Percentiles rank a stretch among this genome's conserved stretches.
These are phyloP conservation scores for Heritiera fomes DNA, from an alignment of 345 rosid species.

Conservation along the genomic window DNA sequence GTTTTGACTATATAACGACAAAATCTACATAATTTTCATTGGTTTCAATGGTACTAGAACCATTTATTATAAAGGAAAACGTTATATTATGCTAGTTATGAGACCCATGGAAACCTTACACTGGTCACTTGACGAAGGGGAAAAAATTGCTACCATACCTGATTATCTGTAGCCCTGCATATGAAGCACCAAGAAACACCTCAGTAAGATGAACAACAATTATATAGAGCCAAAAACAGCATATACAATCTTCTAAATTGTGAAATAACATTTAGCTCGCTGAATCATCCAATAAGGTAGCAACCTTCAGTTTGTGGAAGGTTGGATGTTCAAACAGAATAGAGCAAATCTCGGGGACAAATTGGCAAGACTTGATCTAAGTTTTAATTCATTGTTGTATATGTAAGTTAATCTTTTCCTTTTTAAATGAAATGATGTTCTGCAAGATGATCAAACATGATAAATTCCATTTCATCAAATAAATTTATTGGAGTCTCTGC, in stretches of 20 bases:
- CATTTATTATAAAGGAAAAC: neutral
- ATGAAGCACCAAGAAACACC: constrained; percentile 20
- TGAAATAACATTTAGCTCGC: constrained; percentile 7
- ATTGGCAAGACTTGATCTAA: neutral
- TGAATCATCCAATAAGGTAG: neutral
- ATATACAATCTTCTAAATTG: constrained; percentile 7
- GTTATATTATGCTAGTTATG: neutral
- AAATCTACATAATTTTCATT: neutral
- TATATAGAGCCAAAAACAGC: neutral
- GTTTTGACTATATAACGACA: neutral
- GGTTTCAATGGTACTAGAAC: neutral
- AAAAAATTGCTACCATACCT: constrained; percentile 44
- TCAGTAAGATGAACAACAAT: constrained; percentile 23
- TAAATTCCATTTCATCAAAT: constrained; percentile 1
- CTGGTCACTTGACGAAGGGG: neutral
- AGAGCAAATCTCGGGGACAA: neutral
- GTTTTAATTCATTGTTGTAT: neutral
- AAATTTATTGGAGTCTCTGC: neutral
- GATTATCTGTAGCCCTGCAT: constrained; percentile 94
- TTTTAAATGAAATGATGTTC: neutral
- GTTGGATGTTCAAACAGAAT: neutral
- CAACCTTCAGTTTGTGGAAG: neutral
- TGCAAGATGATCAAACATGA: neutral
- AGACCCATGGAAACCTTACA: neutral
- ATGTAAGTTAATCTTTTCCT: neutral